Evolutionary conservation across 139 green algal species (phyloP).

Genomic region (Tetraselmis striata): DNA sequence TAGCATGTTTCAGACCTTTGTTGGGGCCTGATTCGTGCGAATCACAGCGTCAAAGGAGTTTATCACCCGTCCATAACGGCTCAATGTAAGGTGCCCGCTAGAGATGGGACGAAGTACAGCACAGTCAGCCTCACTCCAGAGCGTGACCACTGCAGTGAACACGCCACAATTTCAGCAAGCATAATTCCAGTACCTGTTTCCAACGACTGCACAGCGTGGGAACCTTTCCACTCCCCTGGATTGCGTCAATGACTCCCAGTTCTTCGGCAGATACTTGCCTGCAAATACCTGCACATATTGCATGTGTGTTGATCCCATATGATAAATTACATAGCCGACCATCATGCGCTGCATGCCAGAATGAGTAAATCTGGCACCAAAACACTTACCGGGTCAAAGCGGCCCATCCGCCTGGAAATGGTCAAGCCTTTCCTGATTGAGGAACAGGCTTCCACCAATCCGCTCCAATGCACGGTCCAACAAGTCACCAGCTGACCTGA

Average conservation of each 20-base stretch:
- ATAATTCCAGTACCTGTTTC: not conserved
- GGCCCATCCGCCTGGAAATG: not conserved
- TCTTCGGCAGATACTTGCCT: not conserved
- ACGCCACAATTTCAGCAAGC: not conserved
- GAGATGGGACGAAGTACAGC: not conserved
- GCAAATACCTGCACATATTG: not conserved
- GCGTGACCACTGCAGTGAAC: not conserved
- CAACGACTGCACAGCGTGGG: not conserved
- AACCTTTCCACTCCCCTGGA: not conserved
- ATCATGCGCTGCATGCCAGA: too few species aligned
- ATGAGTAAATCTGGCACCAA: not conserved
- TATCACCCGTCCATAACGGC: not conserved
- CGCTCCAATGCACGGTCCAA: not conserved
- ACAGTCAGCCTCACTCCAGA: not conserved
- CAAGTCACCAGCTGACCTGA: not conserved
- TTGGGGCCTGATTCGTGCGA: not conserved
- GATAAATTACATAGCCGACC: too few species aligned
- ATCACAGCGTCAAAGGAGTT: not conserved
- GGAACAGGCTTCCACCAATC: not conserved
- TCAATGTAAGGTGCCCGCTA: not conserved
- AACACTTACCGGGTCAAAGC: not conserved
- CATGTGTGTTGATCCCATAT: too few species aligned
- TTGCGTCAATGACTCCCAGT: not conserved
- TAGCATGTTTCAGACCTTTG: not conserved
- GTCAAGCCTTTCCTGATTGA: not conserved